Base-by-base conservation (phyloP, 2,329 filamentous ascomycete genomes). In the Aureobasidium namibiae region DNA sequence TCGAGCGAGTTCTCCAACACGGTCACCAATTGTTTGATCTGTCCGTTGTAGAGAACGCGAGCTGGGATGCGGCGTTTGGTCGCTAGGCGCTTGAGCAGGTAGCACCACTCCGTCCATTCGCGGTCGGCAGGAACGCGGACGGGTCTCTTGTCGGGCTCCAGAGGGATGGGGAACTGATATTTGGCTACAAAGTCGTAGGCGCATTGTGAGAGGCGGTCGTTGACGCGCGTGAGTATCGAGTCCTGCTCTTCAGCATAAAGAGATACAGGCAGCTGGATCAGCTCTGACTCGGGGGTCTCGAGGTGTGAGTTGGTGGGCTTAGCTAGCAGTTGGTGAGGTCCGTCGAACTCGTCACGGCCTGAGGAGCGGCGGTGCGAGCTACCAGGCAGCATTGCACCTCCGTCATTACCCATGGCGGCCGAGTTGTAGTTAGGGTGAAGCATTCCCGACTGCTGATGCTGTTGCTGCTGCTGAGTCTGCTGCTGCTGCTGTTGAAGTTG, bases 61-160 rank as follows among this genome's bases (percentile, higher is more conserved):
- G 90, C 88, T 6, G 90, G 90, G 65, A 95, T 92, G 63, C 90
- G 84, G 65, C 90, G 82, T 76, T 92, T 94, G 34, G 90, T 95
- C 33, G 90, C 90, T 61, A 95, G 81, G 52, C 89, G 82, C 75
- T 94, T 94, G 65, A 95, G 79, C 61, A 95, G 81, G 72, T 92
- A 90, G 59, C 92, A 90, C 90, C 90, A 95, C 75, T 95, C 90
- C 46, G 89, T 92, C 90, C 90, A 95, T 72, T 94, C 90, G 63
- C 89, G 82, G 73, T 92, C 89, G 67, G 86, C 84, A 33, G 89
- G 84, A 46, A 85, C 78, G 70, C 88, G 85, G 56, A 92, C 81
- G 60, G 87, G 86, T 65, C 89, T 82, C 82, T 91, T 91, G 71
- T 92, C 88, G 72, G 88, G 83, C 60, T 90, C 89, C 67, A 94